A percentile compares a stretch with the other conserved stretches of the same genome.
These are phyloP conservation scores for Phytophthora nicotianae DNA, from an alignment of 352 stramenopile species.

Conservation along the genomic window DNA sequence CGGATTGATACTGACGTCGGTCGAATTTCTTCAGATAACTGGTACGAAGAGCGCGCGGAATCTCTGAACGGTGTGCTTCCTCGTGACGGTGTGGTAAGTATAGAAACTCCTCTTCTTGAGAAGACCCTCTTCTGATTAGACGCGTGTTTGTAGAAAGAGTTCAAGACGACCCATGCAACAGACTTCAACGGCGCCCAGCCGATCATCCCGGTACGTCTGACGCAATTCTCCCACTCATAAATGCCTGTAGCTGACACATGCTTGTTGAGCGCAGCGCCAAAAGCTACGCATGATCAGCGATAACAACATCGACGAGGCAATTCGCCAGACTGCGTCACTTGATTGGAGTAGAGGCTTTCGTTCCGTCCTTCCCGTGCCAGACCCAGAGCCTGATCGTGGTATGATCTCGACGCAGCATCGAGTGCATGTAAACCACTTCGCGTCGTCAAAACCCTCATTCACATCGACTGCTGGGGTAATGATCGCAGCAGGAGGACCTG, in stretches of 20 bases:
- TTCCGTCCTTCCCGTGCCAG: conserved; percentile 49
- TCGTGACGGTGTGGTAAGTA: conserved; percentile 54
- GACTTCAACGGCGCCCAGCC: conserved; percentile 57
- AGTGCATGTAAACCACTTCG: conserved; percentile 59
- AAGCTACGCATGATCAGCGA: conserved; percentile 67
- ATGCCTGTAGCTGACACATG: background rate
- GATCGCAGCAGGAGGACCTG: conserved; percentile 50
- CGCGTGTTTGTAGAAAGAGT: conserved; percentile 58
- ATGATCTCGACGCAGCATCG: conserved; percentile 71
- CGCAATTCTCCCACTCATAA: background rate
- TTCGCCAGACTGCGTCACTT: conserved; percentile 47
- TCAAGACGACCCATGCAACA: conserved; percentile 51
- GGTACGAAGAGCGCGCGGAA: conserved; percentile 74
- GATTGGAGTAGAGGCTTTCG: conserved; percentile 58
- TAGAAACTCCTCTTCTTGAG: background rate
- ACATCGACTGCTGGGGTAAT: conserved; percentile 25
- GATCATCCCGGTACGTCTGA: conserved; percentile 32
- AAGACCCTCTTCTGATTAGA: background rate
- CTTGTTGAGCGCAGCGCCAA: conserved; percentile 30
- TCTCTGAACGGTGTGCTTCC: conserved; percentile 75
- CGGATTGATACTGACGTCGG: conserved; percentile 1
- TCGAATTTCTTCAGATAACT: conserved; percentile 61
- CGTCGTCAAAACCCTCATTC: conserved; percentile 14
- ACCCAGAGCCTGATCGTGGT: conserved; percentile 63
- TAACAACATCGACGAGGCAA: conserved; percentile 56